phyloP scores from a whole-genome alignment of 108 stramenopile species.

The Tribonema minus region DNA sequence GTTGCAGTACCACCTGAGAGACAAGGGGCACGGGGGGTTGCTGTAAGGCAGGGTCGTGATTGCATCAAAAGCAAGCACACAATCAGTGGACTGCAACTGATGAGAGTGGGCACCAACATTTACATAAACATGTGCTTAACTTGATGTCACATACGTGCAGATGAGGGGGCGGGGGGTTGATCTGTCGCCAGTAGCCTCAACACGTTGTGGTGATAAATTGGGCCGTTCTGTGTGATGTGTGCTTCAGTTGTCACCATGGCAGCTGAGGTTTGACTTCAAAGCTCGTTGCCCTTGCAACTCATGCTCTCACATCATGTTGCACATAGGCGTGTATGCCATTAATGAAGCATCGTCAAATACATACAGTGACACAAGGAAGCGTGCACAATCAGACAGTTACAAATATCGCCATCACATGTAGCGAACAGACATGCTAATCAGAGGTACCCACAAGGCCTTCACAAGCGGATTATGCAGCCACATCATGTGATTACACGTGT shows the following conservation, averaged over 20 bases:
- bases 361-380: neutral
- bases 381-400: neutral
- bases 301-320: neutral
- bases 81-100: neutral
- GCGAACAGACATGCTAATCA: neutral
- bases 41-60: slow-evolving; percentile 1
- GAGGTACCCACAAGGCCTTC: neutral
- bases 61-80: neutral
- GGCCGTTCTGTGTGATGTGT: too few relatives aligned
- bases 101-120: neutral
- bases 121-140: too few relatives aligned
- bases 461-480: too few relatives aligned
- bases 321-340: neutral
- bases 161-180: neutral
- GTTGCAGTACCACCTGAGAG: slow-evolving; percentile 75
- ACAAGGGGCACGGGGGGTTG: neutral
- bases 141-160: neutral
- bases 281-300: too few relatives aligned
- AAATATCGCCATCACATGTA: neutral
- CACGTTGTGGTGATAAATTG: too few relatives aligned
- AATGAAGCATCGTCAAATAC: neutral
- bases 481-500: too few relatives aligned
- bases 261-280: too few relatives aligned
- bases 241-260: too few relatives aligned
- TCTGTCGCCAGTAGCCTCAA: neutral